Base-by-base conservation (phyloP, 805 yeast genomes). In the Nakazawaea peltata region DNA sequence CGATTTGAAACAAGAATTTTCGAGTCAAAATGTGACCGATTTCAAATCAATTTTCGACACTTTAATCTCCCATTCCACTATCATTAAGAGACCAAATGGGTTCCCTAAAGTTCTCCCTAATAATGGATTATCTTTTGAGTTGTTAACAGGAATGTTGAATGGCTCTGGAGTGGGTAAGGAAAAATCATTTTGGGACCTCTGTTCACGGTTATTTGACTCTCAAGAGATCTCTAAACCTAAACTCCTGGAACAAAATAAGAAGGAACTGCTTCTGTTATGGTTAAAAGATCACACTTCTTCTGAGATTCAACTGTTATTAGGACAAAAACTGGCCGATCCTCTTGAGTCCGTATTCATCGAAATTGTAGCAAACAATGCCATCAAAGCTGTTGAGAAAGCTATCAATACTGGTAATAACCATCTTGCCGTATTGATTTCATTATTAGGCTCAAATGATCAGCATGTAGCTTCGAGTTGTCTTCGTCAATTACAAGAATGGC, bases 401-500 rank as follows among this genome's bases (percentile, higher is more conserved):
- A 55, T 77, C 2, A 58, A 67, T n/a, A 56, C 81, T 1, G 67
- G 68, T 7, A 82, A 83, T 47, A 57, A 70, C 4, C 95, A 88
- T 52, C 55, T 90, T 14, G 76, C 95, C 0, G 74, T 74, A 0
- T 48, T 85, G 19, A 54, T 90, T 10, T 69, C 95, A 0, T 58
- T 82, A 28, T 52, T 81, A 6, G 94, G 84, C 23, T 77, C 92
- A 0, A 79, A 81, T 45, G 82, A 79, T 44, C 66, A 66, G 1
- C 63, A 67, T 1, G 78, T 81, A 3, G 63, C 65, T 33, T 48
- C 47, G 1, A 61, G 74, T 34, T 88, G 96, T 0, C 43, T 50
- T 5, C 53, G 54, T 23, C 96, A 87, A 55, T 54, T 90, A 17
- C 56, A 61, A 2, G 72, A 69, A 26, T 88, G 97, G 97, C 53